A percentile compares a stretch with the other conserved stretches of the same genome.
Conservation (phyloP, 176 grass and related monocot genomes). For the Saccharum officinarum region DNA sequence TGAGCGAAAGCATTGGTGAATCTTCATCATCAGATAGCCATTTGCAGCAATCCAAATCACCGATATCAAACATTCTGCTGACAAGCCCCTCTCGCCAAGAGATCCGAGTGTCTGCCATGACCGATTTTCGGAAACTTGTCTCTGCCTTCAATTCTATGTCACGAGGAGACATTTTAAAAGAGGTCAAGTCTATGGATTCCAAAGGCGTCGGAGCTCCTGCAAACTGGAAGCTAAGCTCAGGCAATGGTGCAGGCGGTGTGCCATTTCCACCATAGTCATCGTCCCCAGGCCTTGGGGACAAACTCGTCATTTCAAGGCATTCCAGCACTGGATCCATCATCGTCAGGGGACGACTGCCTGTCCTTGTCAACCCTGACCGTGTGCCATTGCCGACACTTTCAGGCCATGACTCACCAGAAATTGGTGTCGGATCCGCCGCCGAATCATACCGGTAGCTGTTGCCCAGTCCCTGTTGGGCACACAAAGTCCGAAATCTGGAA, state of each 20-base stretch:
- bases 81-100: constrained; percentile 91
- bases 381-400: constrained; percentile 19
- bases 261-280: constrained; percentile 30
- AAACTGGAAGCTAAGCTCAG: constrained; percentile 78
- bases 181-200: constrained; percentile 71
- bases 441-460: constrained; percentile 22
- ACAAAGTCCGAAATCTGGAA: constrained; percentile 33
- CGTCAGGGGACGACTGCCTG: neutral
- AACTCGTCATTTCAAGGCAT: constrained; percentile 55
- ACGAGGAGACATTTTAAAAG: constrained; percentile 60
- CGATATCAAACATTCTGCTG: constrained; percentile 91
- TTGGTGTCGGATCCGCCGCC: neutral
- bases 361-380: constrained; percentile 32
- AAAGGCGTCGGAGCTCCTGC: constrained; percentile 26
- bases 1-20: neutral
- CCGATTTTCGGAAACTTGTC: constrained; percentile 20
- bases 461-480: constrained; percentile 38
- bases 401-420: constrained; percentile 31
- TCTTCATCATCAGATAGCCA: constrained; percentile 89
- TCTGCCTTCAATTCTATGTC: constrained; percentile 34
- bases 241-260: constrained; percentile 32
- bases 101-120: constrained; percentile 48
- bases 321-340: constrained; percentile 55
- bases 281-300: constrained; percentile 40
- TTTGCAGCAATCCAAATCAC: constrained; percentile 66